These are phyloP conservation scores for Malus hybrid DNA, from an alignment of 331 rosid species.

Conservation along the genomic window DNA sequence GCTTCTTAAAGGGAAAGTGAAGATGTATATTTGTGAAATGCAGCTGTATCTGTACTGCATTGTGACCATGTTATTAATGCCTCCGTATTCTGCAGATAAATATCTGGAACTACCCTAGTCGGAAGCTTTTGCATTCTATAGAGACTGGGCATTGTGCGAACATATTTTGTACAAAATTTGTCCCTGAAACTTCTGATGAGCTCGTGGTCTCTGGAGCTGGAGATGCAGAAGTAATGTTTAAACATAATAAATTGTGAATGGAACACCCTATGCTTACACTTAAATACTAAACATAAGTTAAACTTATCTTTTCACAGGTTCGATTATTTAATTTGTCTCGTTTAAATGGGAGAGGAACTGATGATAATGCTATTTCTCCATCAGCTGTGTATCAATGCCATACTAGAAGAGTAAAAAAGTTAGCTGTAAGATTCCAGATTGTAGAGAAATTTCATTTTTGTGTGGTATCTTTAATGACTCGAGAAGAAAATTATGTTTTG, in stretches of 20 bases:
- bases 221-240: constrained; percentile 78
- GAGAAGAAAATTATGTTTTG: neutral
- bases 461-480: neutral
- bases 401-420: constrained; percentile 84
- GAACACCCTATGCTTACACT: constrained; percentile 14
- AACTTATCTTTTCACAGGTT: constrained; percentile 52
- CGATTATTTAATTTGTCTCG: constrained; percentile 78
- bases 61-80: neutral
- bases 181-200: constrained; percentile 95
- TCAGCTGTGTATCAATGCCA: constrained; percentile 76
- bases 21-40: neutral
- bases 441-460: constrained; percentile 10
- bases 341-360: constrained; percentile 45
- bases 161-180: constrained; percentile 87
- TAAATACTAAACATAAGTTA: neutral
- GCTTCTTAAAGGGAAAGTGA: neutral
- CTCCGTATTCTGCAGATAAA: constrained; percentile 56
- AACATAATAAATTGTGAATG: neutral
- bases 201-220: constrained; percentile 97
- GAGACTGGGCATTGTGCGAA: constrained; percentile 90
- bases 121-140: constrained; percentile 67
- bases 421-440: constrained; percentile 68
- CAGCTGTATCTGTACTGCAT: neutral
- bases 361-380: constrained; percentile 51
- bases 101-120: constrained; percentile 70